These are phyloP conservation scores for Leishmania arabica DNA, from an alignment of 208 protist species.

Conservation along the genomic window DNA sequence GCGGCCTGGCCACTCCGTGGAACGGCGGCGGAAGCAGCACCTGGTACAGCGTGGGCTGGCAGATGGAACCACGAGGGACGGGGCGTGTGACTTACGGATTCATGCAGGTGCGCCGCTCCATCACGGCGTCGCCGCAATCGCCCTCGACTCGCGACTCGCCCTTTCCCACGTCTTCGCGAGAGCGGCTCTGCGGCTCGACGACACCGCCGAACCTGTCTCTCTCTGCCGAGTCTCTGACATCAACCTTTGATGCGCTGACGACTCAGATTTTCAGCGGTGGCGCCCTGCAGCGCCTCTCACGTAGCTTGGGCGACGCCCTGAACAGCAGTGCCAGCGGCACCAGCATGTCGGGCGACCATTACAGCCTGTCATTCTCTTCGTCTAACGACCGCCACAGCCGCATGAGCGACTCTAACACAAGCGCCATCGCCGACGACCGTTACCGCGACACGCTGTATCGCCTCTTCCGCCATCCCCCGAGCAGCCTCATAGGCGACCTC, in stretches of 20 bases:
- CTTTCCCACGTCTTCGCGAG: background rate
- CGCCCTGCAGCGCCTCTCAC: background rate
- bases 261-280: conserved; percentile 1
- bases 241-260: background rate
- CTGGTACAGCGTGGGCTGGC: conserved; percentile 14
- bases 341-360: conserved; percentile 9
- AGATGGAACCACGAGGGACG: conserved; percentile 5
- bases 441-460: conserved; percentile 29
- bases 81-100: background rate
- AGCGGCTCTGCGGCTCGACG: background rate
- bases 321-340: conserved; percentile 14
- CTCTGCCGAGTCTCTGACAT: background rate
- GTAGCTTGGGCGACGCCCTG: conserved; percentile 1
- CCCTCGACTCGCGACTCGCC: background rate
- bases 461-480: conserved; percentile 30
- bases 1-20: background rate
- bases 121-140: background rate
- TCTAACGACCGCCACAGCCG: background rate
- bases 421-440: conserved; percentile 9
- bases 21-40: conserved; percentile 3
- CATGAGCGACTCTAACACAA: background rate
- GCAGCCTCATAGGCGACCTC: conserved; percentile 20
- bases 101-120: background rate
- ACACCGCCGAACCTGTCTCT: conserved; percentile 9
- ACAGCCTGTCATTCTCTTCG: background rate